A percentile compares a stretch with the other conserved stretches of the same genome.
phyloP scores from a whole-genome alignment of 2,329 filamentous ascomycete species.

The Xylariaceae sp. region DNA sequence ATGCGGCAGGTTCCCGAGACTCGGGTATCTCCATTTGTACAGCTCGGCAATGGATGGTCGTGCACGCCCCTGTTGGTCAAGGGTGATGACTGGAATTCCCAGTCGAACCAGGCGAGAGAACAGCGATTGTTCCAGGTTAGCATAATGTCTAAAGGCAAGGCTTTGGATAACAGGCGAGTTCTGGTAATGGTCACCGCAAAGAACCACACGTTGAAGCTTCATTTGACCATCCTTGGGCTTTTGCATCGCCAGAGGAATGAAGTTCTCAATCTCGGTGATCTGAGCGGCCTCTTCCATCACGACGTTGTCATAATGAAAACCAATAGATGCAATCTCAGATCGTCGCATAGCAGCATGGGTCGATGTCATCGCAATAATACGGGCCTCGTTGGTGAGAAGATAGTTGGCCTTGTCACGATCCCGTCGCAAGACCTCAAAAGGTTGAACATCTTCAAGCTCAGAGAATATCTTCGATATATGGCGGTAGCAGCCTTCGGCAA shows the following conservation, averaged over 20 bases:
- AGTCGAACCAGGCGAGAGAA: slow-evolving; percentile 88
- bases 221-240: slow-evolving; percentile 67
- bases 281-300: slow-evolving; percentile 98
- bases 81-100: slow-evolving; percentile 82
- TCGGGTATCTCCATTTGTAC: slow-evolving; percentile 88
- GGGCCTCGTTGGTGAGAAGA: slow-evolving; percentile 88
- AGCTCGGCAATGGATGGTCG: slow-evolving; percentile 80
- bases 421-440: slow-evolving; percentile 87
- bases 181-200: slow-evolving; percentile 93
- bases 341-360: slow-evolving; percentile 95
- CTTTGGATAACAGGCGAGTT: slow-evolving; percentile 96
- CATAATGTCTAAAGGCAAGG: slow-evolving; percentile 87
- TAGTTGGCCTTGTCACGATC: slow-evolving; percentile 95
- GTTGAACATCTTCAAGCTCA: slow-evolving; percentile 85
- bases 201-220: slow-evolving; percentile 77
- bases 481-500: slow-evolving; percentile 77
- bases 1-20: slow-evolving; percentile 71
- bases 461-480: slow-evolving; percentile 89
- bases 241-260: slow-evolving; percentile 91
- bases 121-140: slow-evolving; percentile 91
- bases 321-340: slow-evolving; percentile 82
- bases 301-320: slow-evolving; percentile 96
- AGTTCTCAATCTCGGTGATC: slow-evolving; percentile 95
- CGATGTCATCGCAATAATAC: slow-evolving; percentile 97
- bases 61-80: slow-evolving; percentile 91